These are phyloP conservation scores for Colletotrichum sp. DNA, from an alignment of 2,329 filamentous ascomycete genomes.

Conservation along the genomic window DNA sequence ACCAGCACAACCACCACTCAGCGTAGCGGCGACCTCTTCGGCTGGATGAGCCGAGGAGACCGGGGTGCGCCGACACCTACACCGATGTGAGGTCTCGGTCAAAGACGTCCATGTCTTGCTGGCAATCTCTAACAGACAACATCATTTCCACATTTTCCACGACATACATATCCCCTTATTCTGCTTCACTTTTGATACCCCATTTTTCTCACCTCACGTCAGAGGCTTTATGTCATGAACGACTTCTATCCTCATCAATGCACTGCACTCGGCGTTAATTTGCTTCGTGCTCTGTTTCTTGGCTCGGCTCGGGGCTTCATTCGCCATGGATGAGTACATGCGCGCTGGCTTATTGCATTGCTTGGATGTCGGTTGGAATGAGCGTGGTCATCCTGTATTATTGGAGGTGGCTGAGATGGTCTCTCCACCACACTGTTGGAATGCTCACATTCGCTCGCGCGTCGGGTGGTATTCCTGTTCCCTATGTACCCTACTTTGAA, in stretches of 20 bases:
- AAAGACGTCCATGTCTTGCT: not conserved
- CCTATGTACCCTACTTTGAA: not conserved
- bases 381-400: not conserved
- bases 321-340: not conserved
- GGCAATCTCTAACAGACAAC: not conserved
- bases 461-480: not conserved
- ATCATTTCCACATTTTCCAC: conserved; percentile 13
- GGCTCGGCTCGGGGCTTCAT: not conserved
- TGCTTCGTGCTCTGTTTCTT: not conserved
- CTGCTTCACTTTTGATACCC: conserved; percentile 39
- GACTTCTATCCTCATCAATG: not conserved
- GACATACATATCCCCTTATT: conserved; percentile 18
- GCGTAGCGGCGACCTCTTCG: conserved; percentile 49
- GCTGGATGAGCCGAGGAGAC: conserved; percentile 55
- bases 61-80: conserved; percentile 31
- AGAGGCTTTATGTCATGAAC: conserved; percentile 18
- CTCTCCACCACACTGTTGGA: not conserved
- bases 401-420: not conserved
- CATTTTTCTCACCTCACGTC: conserved; percentile 22
- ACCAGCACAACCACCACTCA: conserved; percentile 22
- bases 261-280: conserved; percentile 7
- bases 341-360: not conserved
- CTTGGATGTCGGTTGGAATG: not conserved
- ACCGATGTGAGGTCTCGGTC: not conserved
- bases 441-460: not conserved